A percentile compares a stretch with the other conserved stretches of the same genome.
phyloP scores from a whole-genome alignment of 352 stramenopile genomes.

The Phytophthora pini region DNA sequence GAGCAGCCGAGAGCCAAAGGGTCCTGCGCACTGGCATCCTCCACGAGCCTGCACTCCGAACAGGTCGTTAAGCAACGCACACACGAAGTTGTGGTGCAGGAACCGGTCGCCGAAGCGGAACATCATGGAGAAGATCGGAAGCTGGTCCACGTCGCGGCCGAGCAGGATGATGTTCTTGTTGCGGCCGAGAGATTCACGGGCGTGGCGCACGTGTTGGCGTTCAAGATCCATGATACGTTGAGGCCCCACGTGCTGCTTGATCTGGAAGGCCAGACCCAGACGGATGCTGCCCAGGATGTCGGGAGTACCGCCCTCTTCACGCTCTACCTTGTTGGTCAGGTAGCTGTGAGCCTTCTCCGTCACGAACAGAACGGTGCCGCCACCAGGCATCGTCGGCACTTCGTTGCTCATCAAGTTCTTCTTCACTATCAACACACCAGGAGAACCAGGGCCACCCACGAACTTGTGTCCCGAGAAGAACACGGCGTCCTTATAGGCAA shows the following conservation, averaged over 20 bases:
- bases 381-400: constrained; percentile 59
- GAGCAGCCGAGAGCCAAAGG: constrained; percentile 93
- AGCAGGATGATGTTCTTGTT: constrained; percentile 91
- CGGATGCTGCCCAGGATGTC: constrained; percentile 95
- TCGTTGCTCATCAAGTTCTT: constrained; percentile 78
- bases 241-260: constrained; percentile 81
- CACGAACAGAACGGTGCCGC: constrained; percentile 62
- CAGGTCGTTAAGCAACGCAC: constrained; percentile 96
- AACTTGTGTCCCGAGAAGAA: constrained; percentile 98
- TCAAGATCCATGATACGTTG: constrained; percentile 68
- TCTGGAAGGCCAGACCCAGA: constrained; percentile 91
- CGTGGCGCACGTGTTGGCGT: constrained; percentile 37
- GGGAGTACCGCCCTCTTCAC: constrained; percentile 97
- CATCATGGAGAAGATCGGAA: constrained; percentile 97
- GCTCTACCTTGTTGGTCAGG: constrained; percentile 71
- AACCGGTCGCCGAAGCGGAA: constrained; percentile 89
- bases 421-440: constrained; percentile 96
- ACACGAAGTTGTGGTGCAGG: constrained; percentile 99
- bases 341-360: constrained; percentile 69
- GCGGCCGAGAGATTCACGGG: constrained; percentile 44
- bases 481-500: constrained; percentile 92
- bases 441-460: constrained; percentile 91
- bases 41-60: constrained; percentile 93
- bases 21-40: constrained; percentile 90
- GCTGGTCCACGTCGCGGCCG: constrained; percentile 58